These are phyloP conservation scores for Suhomyces vadensis DNA, from an alignment of 805 yeast species.

Conservation along the genomic window DNA sequence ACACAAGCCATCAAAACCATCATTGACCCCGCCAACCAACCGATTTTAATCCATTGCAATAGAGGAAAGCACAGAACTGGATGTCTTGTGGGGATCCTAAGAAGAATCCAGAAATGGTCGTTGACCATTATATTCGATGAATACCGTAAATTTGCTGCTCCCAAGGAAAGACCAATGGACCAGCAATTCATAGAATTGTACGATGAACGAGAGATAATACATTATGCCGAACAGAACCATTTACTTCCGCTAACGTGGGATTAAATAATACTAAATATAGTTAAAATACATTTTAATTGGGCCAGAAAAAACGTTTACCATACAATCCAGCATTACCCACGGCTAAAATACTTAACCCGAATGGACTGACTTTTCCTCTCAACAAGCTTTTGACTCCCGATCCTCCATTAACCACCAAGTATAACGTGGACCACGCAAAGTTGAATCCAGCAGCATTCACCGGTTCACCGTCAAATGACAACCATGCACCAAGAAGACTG, in stretches of 20 bases:
- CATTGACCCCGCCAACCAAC: conserved; percentile 84
- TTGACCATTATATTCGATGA: conserved; percentile 93
- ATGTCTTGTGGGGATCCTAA: conserved; percentile 88
- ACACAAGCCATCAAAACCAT: conserved; percentile 81
- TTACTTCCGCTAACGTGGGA: conserved; percentile 76
- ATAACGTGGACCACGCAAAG: conserved; percentile 79
- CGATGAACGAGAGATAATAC: conserved; percentile 61
- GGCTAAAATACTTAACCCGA: conserved; percentile 59
- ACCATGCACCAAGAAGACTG: conserved; percentile 66
- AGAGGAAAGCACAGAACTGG: conserved; percentile 98
- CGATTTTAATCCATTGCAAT: conserved; percentile 90
- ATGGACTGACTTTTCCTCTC: conserved; percentile 62
- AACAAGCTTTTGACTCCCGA: conserved; percentile 53
- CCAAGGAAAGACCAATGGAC: conserved; percentile 93
- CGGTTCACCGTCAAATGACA: conserved; percentile 74
- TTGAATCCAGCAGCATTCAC: conserved; percentile 79
- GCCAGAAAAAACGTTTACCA: conserved; percentile 64
- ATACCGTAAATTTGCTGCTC: conserved; percentile 90
- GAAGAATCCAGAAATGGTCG: conserved; percentile 90
- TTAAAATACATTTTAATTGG: neutral
- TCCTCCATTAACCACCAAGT: conserved; percentile 68
- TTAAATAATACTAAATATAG: conserved; percentile 10
- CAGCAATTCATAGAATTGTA: conserved; percentile 93
- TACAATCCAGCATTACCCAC: conserved; percentile 62
- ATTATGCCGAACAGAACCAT: conserved; percentile 49